Evolutionary conservation across 1,284 basidiomycete genomes (phyloP), one percentile per base, ranked within the genome.

Genomic region (Naganishia sp.): DNA sequence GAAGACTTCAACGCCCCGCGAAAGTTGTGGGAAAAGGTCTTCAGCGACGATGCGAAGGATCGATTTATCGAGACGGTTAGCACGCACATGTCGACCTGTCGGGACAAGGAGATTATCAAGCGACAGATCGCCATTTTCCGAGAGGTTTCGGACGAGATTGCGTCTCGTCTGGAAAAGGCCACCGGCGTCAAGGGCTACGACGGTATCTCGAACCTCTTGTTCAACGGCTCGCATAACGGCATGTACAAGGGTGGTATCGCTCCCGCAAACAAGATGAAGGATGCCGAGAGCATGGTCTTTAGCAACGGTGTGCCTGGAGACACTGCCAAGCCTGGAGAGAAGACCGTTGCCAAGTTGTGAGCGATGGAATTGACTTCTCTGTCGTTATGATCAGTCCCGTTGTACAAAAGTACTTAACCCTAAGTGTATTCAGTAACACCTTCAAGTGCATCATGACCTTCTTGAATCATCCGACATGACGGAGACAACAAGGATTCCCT

Each of bases 1-100:
- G 64, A 75, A 88, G 93, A 96, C 84, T 96, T 96, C 75, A 90
- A 92, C 81, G 92, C 94, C 75, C 92, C 94, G 7, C 86, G 92
- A 67, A 86, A 83, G 16, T 82, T 96, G 53, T 95, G 87, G 85
- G 75, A 80, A 69, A 87, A 86, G 73, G 92, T 94, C 28, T 89
- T 92, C 82, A 84, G 83, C 69, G 87, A 91, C 67, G 81, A 81
- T 25, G 84, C 85, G 65, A 84, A 86, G 56, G 83, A 86, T 70
- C 86, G 89, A 71, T 88, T 89, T 72, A 84, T 94, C 72, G 75
- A 83, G 75, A 94, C 94, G 75, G 82, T 95, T 65, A 83, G 88
- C 23, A 90, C 83, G 0, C 89, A 93, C 81, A 84, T 92, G 76
- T 81, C 83, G 45, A 81, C 77, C 33, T 87, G 86, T 74, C 89